Conservation (phyloP, 768 basidiomycete genomes). For the Fistulinella prunicolor region DNA sequence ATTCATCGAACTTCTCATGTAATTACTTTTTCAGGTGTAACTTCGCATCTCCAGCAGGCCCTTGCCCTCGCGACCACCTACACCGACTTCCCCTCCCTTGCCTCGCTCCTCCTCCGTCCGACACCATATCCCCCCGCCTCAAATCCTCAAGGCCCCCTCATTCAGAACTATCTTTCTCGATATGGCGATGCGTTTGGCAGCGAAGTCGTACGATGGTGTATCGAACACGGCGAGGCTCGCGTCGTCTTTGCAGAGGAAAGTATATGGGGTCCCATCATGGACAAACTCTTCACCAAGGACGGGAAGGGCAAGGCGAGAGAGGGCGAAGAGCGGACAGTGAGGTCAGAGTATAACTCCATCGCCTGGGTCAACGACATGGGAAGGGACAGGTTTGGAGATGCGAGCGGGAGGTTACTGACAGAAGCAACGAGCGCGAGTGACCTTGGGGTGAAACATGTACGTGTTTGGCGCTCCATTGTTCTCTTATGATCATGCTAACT, state of each 20-base stretch:
- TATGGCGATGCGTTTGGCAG: constrained; percentile 83
- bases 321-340: constrained; percentile 37
- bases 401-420: constrained; percentile 59
- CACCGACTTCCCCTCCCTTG: constrained; percentile 82
- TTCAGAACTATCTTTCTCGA: constrained; percentile 69
- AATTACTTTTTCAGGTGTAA: constrained; percentile 46
- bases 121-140: constrained; percentile 58
- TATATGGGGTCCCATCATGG: constrained; percentile 58
- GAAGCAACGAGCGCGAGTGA: constrained; percentile 57
- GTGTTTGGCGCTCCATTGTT: constrained; percentile 16
- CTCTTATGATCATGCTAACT: constrained; percentile 3
- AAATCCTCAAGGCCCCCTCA: constrained; percentile 60
- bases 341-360: constrained; percentile 49
- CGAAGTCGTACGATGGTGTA: constrained; percentile 92
- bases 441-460: constrained; percentile 76
- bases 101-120: constrained; percentile 73
- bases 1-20: neutral
- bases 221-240: constrained; percentile 83
- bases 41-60: constrained; percentile 65
- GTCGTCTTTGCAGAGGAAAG: constrained; percentile 78
- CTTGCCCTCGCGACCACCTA: constrained; percentile 85
- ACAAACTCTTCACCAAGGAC: constrained; percentile 56
- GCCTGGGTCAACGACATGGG: constrained; percentile 90
- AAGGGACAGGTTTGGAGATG: constrained; percentile 59
- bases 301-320: constrained; percentile 26